Conservation (phyloP, 2,329 filamentous ascomycete species). For the Didymella glomerata region DNA sequence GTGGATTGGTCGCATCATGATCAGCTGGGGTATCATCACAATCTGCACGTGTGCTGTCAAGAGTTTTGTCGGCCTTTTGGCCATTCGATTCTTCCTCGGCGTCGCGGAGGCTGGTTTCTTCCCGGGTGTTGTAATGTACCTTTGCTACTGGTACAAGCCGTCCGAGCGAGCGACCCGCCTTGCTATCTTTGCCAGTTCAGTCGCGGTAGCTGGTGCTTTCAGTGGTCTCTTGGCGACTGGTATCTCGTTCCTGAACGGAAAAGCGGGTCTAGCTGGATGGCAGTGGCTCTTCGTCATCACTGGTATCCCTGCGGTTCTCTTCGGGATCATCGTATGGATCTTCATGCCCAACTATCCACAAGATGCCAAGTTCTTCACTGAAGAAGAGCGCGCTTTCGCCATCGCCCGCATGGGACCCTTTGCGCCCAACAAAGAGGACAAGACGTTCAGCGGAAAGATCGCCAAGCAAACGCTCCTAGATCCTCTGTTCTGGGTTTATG, state of each 20-base stretch:
- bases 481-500: conserved; percentile 63
- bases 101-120: conserved; percentile 74
- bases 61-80: conserved; percentile 65
- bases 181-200: conserved; percentile 81
- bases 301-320: conserved; percentile 71
- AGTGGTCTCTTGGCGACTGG: conserved; percentile 75
- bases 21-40: conserved; percentile 72
- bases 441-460: conserved; percentile 57
- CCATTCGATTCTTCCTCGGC: conserved; percentile 67
- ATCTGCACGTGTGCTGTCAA: conserved; percentile 70
- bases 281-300: conserved; percentile 63
- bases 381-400: conserved; percentile 74
- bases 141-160: conserved; percentile 82
- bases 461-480: conserved; percentile 59
- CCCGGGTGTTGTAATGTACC: conserved; percentile 70
- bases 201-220: conserved; percentile 78
- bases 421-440: conserved; percentile 51
- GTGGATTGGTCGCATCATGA: conserved; percentile 69
- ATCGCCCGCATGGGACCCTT: conserved; percentile 67
- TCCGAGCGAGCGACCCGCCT: conserved; percentile 77
- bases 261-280: conserved; percentile 53
- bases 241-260: conserved; percentile 72
- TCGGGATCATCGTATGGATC: conserved; percentile 74
- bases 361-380: conserved; percentile 73
- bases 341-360: conserved; percentile 79